Base-by-base conservation (phyloP, 768 basidiomycete species). In the Rhizopogon rudus region DNA sequence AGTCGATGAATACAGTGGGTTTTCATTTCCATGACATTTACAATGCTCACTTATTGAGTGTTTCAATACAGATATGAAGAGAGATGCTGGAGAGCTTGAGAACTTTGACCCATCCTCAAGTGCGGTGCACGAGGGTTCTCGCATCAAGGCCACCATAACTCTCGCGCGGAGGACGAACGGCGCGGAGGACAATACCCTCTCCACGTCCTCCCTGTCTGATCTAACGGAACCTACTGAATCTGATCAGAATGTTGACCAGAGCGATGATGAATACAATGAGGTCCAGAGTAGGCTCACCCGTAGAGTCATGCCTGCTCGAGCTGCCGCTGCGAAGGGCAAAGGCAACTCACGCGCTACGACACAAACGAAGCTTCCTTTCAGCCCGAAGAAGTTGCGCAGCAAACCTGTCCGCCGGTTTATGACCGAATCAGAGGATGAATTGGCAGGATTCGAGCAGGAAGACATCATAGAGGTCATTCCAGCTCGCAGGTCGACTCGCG, bases 371-470 rank as follows among this genome's bases (percentile, higher is more conserved):
- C 76, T 87, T 37, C 86, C 86, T 6, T 88, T 85, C 68, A 88
- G 86, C 61, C 86, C 88, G 0, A 78, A 68, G 64, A 89, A 84
- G 68, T 79, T 80, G 39, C 78, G 83, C 16, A 56, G 80, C 16
- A 56, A 41, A 46, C 63, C 39, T 7, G 17, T 49, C 10, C 57
- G 8, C 66, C 74, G 33, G 68, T 65, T 41, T 68, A 58, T 9
- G 40, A 58, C 59, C 12, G 68, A 76, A 22, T 80, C 79, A 12
- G 80, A 72, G 35, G 70, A 71, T 14, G 73, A 72, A 9, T 61
- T 73, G 0, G 78, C 77, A 31, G 71, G 68, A 33, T 76, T 75
- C 40, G 68, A 71, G 50, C 68, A 70, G 42, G 61, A 67, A 16
- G 63, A 61, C 40, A 61, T 65, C 6, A 51, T 55, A 25, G 68